A percentile compares a stretch with the other conserved stretches of the same genome.
Conservation (phyloP, 1,284 basidiomycete genomes). For the Trichosporon sp. region DNA sequence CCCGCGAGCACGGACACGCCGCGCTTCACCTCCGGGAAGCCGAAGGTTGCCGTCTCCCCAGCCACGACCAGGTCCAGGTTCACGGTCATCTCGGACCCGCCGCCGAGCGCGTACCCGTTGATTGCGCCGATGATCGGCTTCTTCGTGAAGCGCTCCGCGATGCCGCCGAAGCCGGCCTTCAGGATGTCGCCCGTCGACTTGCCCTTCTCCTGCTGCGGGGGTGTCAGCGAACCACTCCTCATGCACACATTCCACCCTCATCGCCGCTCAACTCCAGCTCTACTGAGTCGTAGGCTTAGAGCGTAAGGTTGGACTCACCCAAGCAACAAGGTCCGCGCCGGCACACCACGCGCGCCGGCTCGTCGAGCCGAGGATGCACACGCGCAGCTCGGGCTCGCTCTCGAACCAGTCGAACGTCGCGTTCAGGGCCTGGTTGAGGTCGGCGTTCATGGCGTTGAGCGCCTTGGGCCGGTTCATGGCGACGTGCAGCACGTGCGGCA, state of each 20-base stretch:
- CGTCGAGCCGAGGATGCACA: slow-evolving; percentile 15
- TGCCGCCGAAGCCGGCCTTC: slow-evolving; percentile 17
- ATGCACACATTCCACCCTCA: too few species aligned
- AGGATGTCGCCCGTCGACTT: slow-evolving; percentile 3
- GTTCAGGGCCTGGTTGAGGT: slow-evolving; percentile 13
- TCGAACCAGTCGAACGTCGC: slow-evolving; percentile 21
- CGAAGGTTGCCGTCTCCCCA: slow-evolving; percentile 13
- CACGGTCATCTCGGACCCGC: slow-evolving; percentile 17
- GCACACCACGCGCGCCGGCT: slow-evolving; percentile 18
- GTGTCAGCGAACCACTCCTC: not conserved
- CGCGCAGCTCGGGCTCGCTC: slow-evolving; percentile 16
- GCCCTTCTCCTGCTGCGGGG: slow-evolving; percentile 10
- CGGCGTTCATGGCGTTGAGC: slow-evolving; percentile 20
- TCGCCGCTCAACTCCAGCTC: too few species aligned
- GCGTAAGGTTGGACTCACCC: too few species aligned
- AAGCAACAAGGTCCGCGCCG: slow-evolving; percentile 18
- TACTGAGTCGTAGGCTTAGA: too few species aligned
- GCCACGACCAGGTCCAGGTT: slow-evolving; percentile 20
- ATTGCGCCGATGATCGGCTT: slow-evolving; percentile 23
- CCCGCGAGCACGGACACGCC: slow-evolving; percentile 17
- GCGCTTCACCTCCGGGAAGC: slow-evolving; percentile 22
- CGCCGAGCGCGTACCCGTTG: slow-evolving; percentile 18
- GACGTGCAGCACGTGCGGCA: slow-evolving; percentile 18
- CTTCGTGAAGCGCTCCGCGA: slow-evolving; percentile 18
- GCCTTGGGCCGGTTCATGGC: slow-evolving; percentile 22